Evolutionary conservation across 148 eudicot species (phyloP).

Genomic region (Camellia granthamiana): DNA sequence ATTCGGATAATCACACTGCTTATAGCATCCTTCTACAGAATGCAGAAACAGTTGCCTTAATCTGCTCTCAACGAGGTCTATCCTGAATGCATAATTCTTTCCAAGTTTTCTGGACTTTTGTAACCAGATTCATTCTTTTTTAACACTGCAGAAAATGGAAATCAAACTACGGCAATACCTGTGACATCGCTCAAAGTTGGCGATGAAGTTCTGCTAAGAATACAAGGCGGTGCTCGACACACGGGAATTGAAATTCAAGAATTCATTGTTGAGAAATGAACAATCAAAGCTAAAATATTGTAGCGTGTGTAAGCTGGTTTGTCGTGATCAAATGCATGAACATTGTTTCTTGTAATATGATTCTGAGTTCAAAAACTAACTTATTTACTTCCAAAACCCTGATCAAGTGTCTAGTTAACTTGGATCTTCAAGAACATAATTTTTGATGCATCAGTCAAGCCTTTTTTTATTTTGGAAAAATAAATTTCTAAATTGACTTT

Average conservation of each 20-base stretch:
- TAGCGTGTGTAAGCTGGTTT: not conserved
- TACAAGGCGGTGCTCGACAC: constrained; percentile 93
- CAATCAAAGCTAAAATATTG: not conserved
- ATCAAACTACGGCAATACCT: constrained; percentile 48
- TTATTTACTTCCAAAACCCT: not conserved
- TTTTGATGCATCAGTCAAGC: not conserved
- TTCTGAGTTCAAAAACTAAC: not conserved
- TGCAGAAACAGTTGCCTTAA: constrained; percentile 80
- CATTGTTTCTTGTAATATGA: not conserved
- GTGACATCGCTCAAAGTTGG: constrained; percentile 87
- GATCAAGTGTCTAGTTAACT: not conserved
- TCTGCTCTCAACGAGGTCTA: constrained; percentile 35
- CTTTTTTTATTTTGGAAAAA: not conserved
- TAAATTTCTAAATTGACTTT: not conserved
- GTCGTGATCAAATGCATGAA: not conserved
- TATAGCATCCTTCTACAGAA: constrained; percentile 83
- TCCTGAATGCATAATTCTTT: not conserved
- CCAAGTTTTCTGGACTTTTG: not conserved
- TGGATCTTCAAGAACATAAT: not conserved
- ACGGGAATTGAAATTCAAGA: constrained; percentile 91
- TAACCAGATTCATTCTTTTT: not conserved
- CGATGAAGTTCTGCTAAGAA: constrained; percentile 70
- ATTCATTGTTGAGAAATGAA: constrained; percentile 81
- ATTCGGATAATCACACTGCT: constrained; percentile 33
- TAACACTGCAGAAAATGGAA: constrained; percentile 24